These are phyloP conservation scores for Neotropicomus parvogracilis DNA, from an alignment of 1,284 basidiomycete species.

Conservation along the genomic window DNA sequence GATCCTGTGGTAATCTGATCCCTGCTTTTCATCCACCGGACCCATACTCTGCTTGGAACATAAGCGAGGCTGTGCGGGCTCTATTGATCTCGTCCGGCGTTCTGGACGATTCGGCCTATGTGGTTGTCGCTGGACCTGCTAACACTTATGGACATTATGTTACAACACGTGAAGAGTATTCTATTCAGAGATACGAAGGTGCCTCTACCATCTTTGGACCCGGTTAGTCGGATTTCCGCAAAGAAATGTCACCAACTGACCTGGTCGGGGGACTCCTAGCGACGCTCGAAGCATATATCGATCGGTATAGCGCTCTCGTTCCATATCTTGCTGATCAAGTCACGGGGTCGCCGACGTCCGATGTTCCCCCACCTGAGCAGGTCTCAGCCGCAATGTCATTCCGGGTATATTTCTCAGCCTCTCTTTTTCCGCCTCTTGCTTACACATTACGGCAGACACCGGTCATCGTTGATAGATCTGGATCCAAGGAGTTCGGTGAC, in stretches of 20 bases:
- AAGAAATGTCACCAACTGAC: background rate
- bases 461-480: conserved; percentile 58
- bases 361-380: conserved; percentile 65
- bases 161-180: conserved; percentile 72
- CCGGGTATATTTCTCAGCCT: conserved; percentile 40
- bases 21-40: background rate
- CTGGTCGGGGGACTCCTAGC: conserved; percentile 35
- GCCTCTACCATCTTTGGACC: conserved; percentile 78
- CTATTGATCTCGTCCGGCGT: conserved; percentile 61
- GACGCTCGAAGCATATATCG: conserved; percentile 76
- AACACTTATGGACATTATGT: conserved; percentile 80
- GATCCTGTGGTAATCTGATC: conserved; percentile 1
- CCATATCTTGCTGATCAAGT: conserved; percentile 55
- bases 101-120: conserved; percentile 63
- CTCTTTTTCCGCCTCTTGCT: background rate
- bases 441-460: conserved; percentile 40
- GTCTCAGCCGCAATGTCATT: conserved; percentile 66
- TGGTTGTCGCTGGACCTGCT: conserved; percentile 75
- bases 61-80: conserved; percentile 59
- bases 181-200: conserved; percentile 77
- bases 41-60: background rate
- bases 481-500: conserved; percentile 62
- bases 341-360: conserved; percentile 48
- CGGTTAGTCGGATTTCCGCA: conserved; percentile 43
- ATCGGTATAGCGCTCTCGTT: conserved; percentile 68